Evolutionary conservation across 2,329 filamentous ascomycete species (phyloP).

Genomic region (Truncatella angustata): DNA sequence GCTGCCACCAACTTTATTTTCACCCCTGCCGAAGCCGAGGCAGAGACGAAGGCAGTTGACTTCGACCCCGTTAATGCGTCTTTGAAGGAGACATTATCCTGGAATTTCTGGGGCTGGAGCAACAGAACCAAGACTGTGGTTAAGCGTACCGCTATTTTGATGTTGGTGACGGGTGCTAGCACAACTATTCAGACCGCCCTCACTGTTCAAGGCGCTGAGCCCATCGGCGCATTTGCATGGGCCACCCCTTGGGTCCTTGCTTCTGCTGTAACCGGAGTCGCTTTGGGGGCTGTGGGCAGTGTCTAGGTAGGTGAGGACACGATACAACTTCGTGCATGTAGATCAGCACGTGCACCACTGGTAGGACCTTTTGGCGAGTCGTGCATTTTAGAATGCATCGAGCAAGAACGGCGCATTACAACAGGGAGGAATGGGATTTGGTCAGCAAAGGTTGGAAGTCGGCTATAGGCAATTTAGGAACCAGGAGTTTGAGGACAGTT

Average conservation of each 20-base stretch:
- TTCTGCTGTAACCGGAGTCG: conserved; percentile 56
- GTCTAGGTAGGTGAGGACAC: too few relatives aligned
- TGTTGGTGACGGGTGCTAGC: conserved; percentile 55
- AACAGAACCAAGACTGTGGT: conserved; percentile 62
- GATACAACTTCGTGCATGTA: too few relatives aligned
- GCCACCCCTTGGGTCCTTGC: conserved; percentile 72
- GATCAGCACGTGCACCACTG: too few relatives aligned
- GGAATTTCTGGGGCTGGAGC: conserved; percentile 71
- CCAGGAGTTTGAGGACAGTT: not conserved
- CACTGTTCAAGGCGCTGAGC: conserved; percentile 68
- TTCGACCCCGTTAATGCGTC: conserved; percentile 67
- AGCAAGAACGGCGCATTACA: not conserved
- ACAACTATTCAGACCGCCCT: conserved; percentile 64
- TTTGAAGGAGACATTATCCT: conserved; percentile 67
- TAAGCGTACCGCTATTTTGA: conserved; percentile 59
- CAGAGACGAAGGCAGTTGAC: conserved; percentile 44
- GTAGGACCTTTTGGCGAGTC: too few relatives aligned
- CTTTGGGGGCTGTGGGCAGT: conserved; percentile 50
- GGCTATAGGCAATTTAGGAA: not conserved
- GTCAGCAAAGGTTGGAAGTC: not conserved
- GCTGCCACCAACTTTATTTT: conserved; percentile 79
- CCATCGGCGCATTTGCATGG: conserved; percentile 69
- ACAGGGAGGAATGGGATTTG: not conserved
- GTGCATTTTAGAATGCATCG: too few relatives aligned
- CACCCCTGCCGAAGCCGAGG: conserved; percentile 57